Base-by-base conservation (phyloP, 2,329 filamentous ascomycete genomes). In the Allantophomopsis cytisporea region DNA sequence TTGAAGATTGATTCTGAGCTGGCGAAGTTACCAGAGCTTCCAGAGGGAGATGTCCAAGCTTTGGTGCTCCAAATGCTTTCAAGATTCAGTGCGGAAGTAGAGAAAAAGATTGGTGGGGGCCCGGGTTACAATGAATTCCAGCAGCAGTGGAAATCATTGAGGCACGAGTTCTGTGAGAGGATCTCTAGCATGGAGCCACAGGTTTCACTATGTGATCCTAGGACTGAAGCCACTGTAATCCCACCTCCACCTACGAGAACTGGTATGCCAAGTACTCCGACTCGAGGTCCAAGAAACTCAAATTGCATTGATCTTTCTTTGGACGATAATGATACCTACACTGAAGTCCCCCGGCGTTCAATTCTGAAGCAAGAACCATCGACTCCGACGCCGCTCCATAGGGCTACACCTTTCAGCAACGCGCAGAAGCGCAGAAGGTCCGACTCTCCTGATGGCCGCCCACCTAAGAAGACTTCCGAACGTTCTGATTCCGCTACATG, bases 1-100 rank as follows among this genome's bases (percentile, higher is more conserved):
- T 44, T 57, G 0, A 53, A 63, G 0, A 73, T 87, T 2, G 62
- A 73, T 1, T 48, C 51, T 0, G 61, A 80, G 41, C 64, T 93
- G 0, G 46, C 54, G 0, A 60, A 58, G 0, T 66, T 88, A 0
- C 83, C 83, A 0, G 79, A 84, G 31, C 69, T 83, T 0, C 80
- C 81, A 0, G 58, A 58, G 0, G 58, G 63, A 0, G 83, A 86
- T 34, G 71, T 86, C 0, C 69, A 77, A n/a, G 63, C 77, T 0
- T 73, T 77, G 8, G 68, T 93, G 0, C 68, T 69, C 15, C 68
- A 69, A 2, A 71, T 74, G 10, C 54, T 89, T 0, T 62, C 64
- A 11, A 61, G 60, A 0, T 78, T 89, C 43, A 68, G 71, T 0
- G 59, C 63, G 0, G 52, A 63, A 0, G 64, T 85, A 1, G 63